phyloP scores from a whole-genome alignment of 2,329 filamentous ascomycete genomes.

The Microdochium paspali region DNA sequence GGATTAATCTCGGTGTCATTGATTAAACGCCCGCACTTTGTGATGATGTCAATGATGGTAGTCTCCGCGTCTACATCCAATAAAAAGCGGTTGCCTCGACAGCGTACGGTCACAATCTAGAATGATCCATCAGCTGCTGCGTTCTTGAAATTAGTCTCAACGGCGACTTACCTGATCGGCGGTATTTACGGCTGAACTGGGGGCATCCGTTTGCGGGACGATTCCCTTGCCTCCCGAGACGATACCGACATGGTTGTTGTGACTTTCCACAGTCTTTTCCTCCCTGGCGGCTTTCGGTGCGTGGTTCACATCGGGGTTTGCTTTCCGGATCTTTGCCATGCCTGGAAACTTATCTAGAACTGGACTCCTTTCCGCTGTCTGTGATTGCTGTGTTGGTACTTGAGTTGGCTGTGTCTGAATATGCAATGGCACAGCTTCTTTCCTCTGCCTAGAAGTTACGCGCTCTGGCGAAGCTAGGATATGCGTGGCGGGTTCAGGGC shows the following conservation, averaged over 20 bases:
- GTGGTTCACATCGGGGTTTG: constrained; percentile 20
- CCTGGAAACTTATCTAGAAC: constrained; percentile 39
- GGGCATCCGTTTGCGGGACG: constrained; percentile 57
- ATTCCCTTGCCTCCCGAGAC: constrained; percentile 35
- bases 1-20: constrained; percentile 49
- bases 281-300: constrained; percentile 13
- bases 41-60: constrained; percentile 63
- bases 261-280: constrained; percentile 20
- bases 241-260: constrained; percentile 22
- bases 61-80: constrained; percentile 70
- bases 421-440: neutral
- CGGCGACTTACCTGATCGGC: constrained; percentile 58
- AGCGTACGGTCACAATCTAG: constrained; percentile 64
- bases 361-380: constrained; percentile 19
- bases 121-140: constrained; percentile 1
- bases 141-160: no score
- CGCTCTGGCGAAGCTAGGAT: neutral
- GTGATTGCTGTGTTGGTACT: neutral
- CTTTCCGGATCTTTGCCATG: constrained; percentile 29
- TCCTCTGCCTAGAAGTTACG: neutral
- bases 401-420: neutral
- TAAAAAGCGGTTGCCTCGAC: constrained; percentile 56
- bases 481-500: neutral
- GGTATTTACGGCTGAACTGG: constrained; percentile 70
- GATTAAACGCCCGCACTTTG: constrained; percentile 50